Conservation (phyloP, 139 green algal genomes). For the Chlamydomonas sp. region DNA sequence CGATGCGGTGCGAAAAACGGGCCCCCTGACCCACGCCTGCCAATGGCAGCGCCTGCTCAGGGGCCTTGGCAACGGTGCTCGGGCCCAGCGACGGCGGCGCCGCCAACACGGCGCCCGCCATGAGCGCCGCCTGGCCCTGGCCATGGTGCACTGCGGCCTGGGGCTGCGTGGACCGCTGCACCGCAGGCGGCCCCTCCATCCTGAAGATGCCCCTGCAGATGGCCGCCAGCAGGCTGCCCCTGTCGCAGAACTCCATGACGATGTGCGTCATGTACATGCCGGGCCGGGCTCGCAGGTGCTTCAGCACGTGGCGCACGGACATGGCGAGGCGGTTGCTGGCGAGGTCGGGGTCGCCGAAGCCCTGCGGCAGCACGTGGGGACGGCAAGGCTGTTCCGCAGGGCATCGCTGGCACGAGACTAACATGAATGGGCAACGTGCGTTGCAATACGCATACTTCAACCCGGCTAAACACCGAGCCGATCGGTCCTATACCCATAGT, state of each 20-base stretch:
- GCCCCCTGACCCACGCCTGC: not conserved
- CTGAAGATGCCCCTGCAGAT: conserved; percentile 23
- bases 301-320: not conserved
- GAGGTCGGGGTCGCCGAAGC: conserved; percentile 25
- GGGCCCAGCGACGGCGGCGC: no score
- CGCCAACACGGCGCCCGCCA: no score
- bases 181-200: not conserved
- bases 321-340: not conserved
- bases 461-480: no score
- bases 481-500: not conserved
- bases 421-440: not conserved
- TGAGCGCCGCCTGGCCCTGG: no score
- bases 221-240: conserved; percentile 14
- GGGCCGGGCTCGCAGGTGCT: conserved; percentile 1
- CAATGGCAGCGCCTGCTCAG: not conserved
- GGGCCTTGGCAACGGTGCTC: no score
- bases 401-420: not conserved
- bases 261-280: conserved; percentile 30
- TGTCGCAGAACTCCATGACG: conserved; percentile 35
- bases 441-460: not conserved
- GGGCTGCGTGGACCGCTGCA: no score
- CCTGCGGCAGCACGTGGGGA: not conserved
- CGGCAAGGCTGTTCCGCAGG: not conserved
- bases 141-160: no score
- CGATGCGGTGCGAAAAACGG: conserved; percentile 6